Conservation (phyloP, 805 yeast genomes). For the Debaryomyces hansenii region DNA sequence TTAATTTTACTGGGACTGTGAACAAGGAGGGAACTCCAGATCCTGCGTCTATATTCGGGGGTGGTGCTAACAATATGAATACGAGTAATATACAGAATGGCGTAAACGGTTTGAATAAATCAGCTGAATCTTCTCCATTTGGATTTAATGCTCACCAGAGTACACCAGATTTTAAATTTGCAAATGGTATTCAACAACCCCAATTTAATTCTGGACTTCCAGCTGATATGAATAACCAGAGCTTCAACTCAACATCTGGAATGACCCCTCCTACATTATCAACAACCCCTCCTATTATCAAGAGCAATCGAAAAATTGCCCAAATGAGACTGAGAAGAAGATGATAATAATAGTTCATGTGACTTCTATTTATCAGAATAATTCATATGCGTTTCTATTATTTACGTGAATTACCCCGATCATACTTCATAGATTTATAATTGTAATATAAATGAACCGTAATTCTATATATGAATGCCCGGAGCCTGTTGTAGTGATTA, state of each 20-base stretch:
- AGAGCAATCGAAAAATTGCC: constrained; percentile 27
- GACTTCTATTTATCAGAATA: neutral
- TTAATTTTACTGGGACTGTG: constrained; percentile 22
- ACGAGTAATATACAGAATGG: neutral
- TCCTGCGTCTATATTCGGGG: constrained; percentile 33
- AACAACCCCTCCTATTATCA: constrained; percentile 19
- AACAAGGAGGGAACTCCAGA: constrained; percentile 29
- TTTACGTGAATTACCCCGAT: constrained; percentile 1
- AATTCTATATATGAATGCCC: neutral
- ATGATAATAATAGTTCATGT: constrained; percentile 5
- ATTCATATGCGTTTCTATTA: neutral
- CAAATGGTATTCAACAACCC: neutral
- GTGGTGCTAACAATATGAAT: constrained; percentile 1
- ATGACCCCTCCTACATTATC: constrained; percentile 4
- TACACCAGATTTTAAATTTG: neutral
- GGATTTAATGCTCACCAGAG: neutral
- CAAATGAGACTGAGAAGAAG: constrained; percentile 35
- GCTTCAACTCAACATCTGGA: neutral
- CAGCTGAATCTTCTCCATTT: constrained; percentile 3
- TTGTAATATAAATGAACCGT: neutral
- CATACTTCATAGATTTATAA: neutral
- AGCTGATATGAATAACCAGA: neutral
- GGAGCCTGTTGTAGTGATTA: neutral
- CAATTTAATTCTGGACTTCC: neutral
- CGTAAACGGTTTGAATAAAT: neutral